Evolutionary conservation across 2,329 filamentous ascomycete species (phyloP).

Genomic region (Colletotrichum chrysophilum): DNA sequence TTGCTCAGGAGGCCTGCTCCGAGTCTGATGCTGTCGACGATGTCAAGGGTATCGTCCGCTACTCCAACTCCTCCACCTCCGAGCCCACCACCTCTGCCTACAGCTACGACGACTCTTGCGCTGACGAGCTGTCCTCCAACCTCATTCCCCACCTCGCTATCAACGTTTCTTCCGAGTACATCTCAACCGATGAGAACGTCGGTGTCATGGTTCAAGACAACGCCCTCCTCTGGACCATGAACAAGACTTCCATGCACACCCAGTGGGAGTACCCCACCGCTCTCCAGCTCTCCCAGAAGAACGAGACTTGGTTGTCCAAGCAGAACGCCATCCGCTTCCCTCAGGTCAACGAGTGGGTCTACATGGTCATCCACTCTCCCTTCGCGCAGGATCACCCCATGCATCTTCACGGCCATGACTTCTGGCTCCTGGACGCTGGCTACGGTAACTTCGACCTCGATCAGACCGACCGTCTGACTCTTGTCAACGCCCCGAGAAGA

Average conservation of each 20-base stretch:
- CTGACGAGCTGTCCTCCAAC: background rate
- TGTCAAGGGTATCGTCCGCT: background rate
- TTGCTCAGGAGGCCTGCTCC: background rate
- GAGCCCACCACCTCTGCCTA: background rate
- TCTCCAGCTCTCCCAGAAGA: conserved; percentile 24
- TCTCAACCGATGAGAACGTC: background rate
- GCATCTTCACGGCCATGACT: conserved; percentile 42
- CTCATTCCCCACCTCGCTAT: background rate
- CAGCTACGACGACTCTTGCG: background rate
- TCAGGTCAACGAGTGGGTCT: conserved; percentile 32
- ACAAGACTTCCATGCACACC: conserved; percentile 34
- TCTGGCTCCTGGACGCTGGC: conserved; percentile 27
- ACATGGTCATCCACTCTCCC: conserved; percentile 31
- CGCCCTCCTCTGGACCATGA: conserved; percentile 3
- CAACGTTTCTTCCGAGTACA: background rate
- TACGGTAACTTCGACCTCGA: conserved; percentile 15
- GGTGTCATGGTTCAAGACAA: background rate
- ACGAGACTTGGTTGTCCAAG: conserved; percentile 23
- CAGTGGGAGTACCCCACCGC: conserved; percentile 36
- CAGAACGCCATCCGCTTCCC: conserved; percentile 33
- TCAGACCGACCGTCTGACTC: conserved; percentile 12
- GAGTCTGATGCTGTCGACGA: background rate
- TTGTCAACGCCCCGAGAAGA: conserved; percentile 53
- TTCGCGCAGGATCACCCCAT: conserved; percentile 35
- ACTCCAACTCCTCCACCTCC: background rate